Evolutionary conservation across 306 rosid species (phyloP).

Genomic region (Begonia masoniana): DNA sequence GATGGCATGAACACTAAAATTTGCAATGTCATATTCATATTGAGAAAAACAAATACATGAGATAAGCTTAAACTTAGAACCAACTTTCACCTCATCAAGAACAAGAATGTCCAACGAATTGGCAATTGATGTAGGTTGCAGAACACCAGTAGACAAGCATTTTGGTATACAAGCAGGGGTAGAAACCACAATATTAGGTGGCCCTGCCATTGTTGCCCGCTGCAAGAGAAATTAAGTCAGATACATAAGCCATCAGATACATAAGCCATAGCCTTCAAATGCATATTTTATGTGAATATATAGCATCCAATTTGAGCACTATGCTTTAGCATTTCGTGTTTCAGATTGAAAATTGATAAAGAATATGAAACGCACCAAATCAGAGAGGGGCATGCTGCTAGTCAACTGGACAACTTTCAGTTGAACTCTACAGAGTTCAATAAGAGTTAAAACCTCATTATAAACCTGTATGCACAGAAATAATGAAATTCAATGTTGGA

Average conservation of each 20-base stretch:
- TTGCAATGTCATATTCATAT: no score
- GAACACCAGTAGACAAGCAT: slow-evolving; percentile 59
- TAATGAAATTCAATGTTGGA: neutral
- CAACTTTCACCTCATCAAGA: slow-evolving; percentile 71
- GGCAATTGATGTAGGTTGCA: slow-evolving; percentile 37
- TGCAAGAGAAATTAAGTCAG: slow-evolving; percentile 25
- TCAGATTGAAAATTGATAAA: no score
- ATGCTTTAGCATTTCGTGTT: no score
- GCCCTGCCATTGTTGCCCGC: slow-evolving; percentile 61
- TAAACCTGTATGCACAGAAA: slow-evolving; percentile 34
- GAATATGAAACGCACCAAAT: slow-evolving; percentile 49
- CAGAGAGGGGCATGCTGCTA: slow-evolving; percentile 51
- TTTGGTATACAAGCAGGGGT: slow-evolving; percentile 82
- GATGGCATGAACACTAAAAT: no score
- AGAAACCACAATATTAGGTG: slow-evolving; percentile 75
- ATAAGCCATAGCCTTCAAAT: no score
- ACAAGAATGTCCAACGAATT: slow-evolving; percentile 76
- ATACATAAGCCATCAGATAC: no score
- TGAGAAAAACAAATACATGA: no score
- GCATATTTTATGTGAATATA: no score
- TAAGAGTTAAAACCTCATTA: slow-evolving; percentile 42
- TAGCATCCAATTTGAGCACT: no score
- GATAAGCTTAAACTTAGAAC: no score
- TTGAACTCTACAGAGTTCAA: slow-evolving; percentile 66
- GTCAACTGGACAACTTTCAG: slow-evolving; percentile 76